These are phyloP conservation scores for Plectosphaerella cucumerina DNA, from an alignment of 2,329 filamentous ascomycete genomes.

Conservation along the genomic window DNA sequence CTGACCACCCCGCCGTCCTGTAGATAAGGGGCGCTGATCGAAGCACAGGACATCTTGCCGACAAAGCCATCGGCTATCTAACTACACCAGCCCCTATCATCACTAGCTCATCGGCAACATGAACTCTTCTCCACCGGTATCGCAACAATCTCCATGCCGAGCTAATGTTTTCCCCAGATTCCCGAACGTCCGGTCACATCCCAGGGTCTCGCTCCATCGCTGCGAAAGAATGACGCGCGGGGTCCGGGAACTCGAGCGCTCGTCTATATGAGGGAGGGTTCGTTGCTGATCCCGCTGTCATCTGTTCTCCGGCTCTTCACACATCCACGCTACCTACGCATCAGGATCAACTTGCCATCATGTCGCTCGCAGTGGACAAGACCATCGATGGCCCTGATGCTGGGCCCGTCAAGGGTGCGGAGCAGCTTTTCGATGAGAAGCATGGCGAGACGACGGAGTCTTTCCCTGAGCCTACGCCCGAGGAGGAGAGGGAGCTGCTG, in stretches of 20 bases:
- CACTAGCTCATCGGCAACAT: slow-evolving; percentile 7
- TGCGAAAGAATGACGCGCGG: slow-evolving; percentile 3
- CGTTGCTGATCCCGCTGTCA: not conserved
- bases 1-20: not conserved
- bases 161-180: not conserved
- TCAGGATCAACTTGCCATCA: not conserved
- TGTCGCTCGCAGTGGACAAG: not conserved
- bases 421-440: slow-evolving; percentile 8
- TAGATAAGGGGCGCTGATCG: no score
- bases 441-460: slow-evolving; percentile 12
- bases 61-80: slow-evolving; percentile 7
- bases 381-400: not conserved
- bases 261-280: not conserved
- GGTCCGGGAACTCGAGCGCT: not conserved
- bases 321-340: not conserved
- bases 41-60: slow-evolving; percentile 3
- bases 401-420: not conserved
- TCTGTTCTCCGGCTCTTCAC: no score
- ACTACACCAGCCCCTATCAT: not conserved
- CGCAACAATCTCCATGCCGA: slow-evolving; percentile 4
- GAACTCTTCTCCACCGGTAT: slow-evolving; percentile 6
- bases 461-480: slow-evolving; percentile 17
- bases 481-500: slow-evolving; percentile 25
- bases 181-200: not conserved
- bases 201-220: no score